Evolutionary conservation across 306 rosid genomes (phyloP).

Genomic region (Quercus glauca): DNA sequence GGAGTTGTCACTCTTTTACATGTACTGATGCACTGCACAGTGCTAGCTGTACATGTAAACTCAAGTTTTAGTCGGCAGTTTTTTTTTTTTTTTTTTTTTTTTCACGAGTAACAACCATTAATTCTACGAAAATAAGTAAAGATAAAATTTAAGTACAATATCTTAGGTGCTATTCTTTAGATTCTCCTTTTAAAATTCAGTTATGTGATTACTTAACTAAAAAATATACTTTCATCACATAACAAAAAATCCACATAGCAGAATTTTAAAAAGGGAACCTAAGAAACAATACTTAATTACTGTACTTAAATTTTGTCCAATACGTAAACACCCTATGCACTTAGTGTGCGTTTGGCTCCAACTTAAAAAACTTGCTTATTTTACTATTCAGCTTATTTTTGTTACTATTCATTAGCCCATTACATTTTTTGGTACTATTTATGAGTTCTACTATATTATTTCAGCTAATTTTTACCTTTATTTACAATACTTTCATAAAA

Average conservation of each 20-base stretch:
- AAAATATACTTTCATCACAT: accelerated
- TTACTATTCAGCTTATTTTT: no score
- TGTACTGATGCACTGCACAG: not conserved
- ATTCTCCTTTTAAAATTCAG: accelerated
- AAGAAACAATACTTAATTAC: no score
- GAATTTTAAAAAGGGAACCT: accelerated
- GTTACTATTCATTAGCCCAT: accelerated
- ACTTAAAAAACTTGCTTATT: no score
- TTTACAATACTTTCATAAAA: no score
- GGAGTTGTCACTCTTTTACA: constrained; percentile 2
- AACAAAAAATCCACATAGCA: no score
- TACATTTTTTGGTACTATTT: not conserved
- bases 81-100: constrained; percentile 7
- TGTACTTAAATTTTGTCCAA: not conserved
- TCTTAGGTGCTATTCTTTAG: accelerated
- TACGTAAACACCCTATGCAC: not conserved
- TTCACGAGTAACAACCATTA: not conserved
- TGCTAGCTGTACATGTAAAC: no score
- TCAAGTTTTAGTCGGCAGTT: constrained; percentile 8
- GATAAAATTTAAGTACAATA: accelerated
- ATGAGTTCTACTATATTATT: accelerated
- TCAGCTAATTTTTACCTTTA: accelerated
- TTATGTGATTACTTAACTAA: no score
- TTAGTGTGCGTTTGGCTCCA: no score
- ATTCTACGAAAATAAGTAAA: not conserved